Evolutionary conservation across 306 rosid species (phyloP).

Genomic region (Cicer pinnatifidum): DNA sequence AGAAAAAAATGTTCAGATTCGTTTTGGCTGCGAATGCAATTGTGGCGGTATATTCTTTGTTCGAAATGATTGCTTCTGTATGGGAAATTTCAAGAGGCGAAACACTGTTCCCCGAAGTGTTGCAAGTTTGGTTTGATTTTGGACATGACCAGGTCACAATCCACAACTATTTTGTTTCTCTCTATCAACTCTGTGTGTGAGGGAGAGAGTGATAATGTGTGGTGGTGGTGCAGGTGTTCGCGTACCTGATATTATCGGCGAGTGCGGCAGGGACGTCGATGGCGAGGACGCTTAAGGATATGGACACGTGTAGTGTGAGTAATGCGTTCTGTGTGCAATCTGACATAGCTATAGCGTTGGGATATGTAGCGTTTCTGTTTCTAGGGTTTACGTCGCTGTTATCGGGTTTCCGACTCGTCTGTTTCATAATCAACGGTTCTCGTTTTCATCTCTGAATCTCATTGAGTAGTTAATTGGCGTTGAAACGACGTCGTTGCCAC

Average conservation of each 20-base stretch:
- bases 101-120: constrained; percentile 78
- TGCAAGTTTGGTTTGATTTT: constrained; percentile 98
- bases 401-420: constrained; percentile 86
- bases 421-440: constrained; percentile 85
- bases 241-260: constrained; percentile 83
- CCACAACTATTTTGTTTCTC: neutral
- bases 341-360: constrained; percentile 72
- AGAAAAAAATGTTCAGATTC: constrained; percentile 55
- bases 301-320: constrained; percentile 71
- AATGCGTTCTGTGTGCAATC: constrained; percentile 78
- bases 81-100: constrained; percentile 92
- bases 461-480: neutral
- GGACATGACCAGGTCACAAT: constrained; percentile 91
- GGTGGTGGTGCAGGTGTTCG: constrained; percentile 68
- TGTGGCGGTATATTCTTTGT: constrained; percentile 77
- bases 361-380: constrained; percentile 81
- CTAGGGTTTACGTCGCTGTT: constrained; percentile 80
- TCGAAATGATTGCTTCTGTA: constrained; percentile 84
- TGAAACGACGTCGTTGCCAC: constrained; percentile 45
- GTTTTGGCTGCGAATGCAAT: constrained; percentile 88
- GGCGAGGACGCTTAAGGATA: constrained; percentile 56
- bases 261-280: constrained; percentile 89
- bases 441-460: constrained; percentile 68
- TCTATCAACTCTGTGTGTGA: neutral
- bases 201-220: constrained; percentile 38